Conservation (phyloP, 202 grass and related monocot genomes). For the Brachypodium distachyon region DNA sequence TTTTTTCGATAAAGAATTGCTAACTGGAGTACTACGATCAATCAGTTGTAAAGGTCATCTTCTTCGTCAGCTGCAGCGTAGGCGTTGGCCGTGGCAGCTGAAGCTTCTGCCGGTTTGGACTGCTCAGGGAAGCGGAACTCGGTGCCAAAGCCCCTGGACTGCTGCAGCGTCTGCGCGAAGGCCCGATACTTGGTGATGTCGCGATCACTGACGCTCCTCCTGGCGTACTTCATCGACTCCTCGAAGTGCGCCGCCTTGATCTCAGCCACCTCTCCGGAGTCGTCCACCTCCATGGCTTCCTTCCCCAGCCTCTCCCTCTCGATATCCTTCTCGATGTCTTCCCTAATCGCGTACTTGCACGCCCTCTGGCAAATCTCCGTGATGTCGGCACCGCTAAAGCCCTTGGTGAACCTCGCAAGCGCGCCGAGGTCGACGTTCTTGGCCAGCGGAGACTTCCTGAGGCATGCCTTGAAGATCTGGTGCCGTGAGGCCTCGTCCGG, state of each 20-base stretch:
- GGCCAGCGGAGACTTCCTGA: slow-evolving; percentile 14
- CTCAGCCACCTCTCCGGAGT: neutral
- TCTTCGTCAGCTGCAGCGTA: neutral
- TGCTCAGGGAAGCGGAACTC: slow-evolving; percentile 24
- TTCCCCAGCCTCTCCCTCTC: too few relatives aligned
- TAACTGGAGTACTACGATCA: too few relatives aligned
- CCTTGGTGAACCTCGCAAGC: slow-evolving; percentile 27
- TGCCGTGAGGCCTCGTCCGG: slow-evolving; percentile 32
- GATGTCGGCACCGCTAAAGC: slow-evolving; percentile 33
- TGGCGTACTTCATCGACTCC: slow-evolving; percentile 19
- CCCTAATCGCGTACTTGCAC: slow-evolving; percentile 39
- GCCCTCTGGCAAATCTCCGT: slow-evolving; percentile 7
- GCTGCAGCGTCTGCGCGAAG: slow-evolving; percentile 37
- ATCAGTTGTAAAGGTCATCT: slow-evolving; percentile 32
- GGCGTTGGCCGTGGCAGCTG: neutral
- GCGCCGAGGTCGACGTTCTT: slow-evolving; percentile 22
- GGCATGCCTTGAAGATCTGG: slow-evolving; percentile 40
- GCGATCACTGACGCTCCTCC: slow-evolving; percentile 25
- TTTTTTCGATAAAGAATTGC: too few relatives aligned
- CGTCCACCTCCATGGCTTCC: neutral
- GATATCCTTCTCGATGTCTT: slow-evolving; percentile 44
- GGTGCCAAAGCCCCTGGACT: slow-evolving; percentile 30
- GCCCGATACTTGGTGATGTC: slow-evolving; percentile 37
- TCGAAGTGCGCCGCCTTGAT: slow-evolving; percentile 15
- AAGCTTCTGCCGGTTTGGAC: neutral